Evolutionary conservation across 495 filamentous ascomycete genomes (phyloP).

Genomic region (Annulohypoxylon moriforme): DNA sequence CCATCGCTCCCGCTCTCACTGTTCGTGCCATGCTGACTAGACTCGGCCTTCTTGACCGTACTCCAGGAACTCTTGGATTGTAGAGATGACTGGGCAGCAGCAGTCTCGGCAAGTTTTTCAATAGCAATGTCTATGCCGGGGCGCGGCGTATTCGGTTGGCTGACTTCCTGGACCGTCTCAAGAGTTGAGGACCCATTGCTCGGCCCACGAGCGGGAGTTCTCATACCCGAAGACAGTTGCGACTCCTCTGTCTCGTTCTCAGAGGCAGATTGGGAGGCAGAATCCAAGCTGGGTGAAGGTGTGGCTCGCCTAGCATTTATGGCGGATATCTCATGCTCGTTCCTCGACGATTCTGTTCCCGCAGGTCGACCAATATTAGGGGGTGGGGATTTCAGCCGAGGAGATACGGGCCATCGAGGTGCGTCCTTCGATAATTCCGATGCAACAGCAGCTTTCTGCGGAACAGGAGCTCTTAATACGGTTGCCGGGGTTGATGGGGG

Average conservation of each 20-base stretch:
- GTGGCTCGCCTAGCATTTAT: slow-evolving; percentile 67
- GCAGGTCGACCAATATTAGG: slow-evolving; percentile 62
- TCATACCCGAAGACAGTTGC: slow-evolving; percentile 64
- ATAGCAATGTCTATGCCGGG: slow-evolving; percentile 51
- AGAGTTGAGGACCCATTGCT: slow-evolving; percentile 76
- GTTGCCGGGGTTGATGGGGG: slow-evolving; percentile 66
- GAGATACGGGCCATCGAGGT: slow-evolving; percentile 74
- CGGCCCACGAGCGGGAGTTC: slow-evolving; percentile 72
- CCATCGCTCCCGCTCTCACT: slow-evolving; percentile 74
- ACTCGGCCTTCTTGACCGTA: slow-evolving; percentile 47
- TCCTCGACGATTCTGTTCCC: slow-evolving; percentile 50
- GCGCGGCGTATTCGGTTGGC: slow-evolving; percentile 79
- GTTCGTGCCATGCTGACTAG: slow-evolving; percentile 51
- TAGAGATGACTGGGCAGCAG: slow-evolving; percentile 53
- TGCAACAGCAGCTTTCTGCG: slow-evolving; percentile 66
- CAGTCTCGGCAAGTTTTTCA: slow-evolving; percentile 63
- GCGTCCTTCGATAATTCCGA: slow-evolving; percentile 66
- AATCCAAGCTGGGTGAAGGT: slow-evolving; percentile 55
- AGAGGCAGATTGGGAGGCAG: slow-evolving; percentile 51
- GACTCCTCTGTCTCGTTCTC: slow-evolving; percentile 67
- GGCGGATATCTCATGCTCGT: slow-evolving; percentile 59
- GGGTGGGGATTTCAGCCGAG: slow-evolving; percentile 75
- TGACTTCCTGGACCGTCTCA: slow-evolving; percentile 94
- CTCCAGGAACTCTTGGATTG: slow-evolving; percentile 51
- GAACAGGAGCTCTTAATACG: slow-evolving; percentile 67